Conservation (phyloP, 2,329 filamentous ascomycete species). For the Eutypella sp. region DNA sequence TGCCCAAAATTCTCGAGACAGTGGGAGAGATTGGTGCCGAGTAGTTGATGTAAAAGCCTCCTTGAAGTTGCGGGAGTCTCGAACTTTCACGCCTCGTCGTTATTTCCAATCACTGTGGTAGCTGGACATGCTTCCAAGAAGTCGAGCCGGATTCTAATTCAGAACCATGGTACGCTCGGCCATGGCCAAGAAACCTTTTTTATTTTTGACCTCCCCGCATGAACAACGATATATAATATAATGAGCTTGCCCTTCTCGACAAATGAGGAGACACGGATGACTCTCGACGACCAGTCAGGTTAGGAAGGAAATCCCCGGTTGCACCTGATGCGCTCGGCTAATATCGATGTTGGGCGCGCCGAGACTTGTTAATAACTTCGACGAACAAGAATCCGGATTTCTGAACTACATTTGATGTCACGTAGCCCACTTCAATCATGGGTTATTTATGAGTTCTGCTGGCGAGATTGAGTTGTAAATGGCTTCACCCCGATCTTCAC, state of each 20-base stretch:
- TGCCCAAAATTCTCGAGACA: no score
- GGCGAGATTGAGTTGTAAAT: constrained; percentile 5
- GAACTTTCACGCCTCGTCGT: no score
- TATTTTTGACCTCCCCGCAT: constrained; percentile 11
- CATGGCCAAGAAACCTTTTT: not conserved
- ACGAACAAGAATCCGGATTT: constrained; percentile 2
- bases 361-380: constrained; percentile 1
- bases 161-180: not conserved
- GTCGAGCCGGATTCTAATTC: not conserved
- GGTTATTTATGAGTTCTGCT: constrained; percentile 5
- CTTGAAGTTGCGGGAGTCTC: no score
- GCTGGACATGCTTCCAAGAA: no score
- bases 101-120: no score
- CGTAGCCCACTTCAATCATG: not conserved
- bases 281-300: constrained; percentile 12
- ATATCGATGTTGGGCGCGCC: constrained; percentile 9
- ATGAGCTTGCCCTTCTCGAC: constrained; percentile 6
- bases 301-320: constrained; percentile 6
- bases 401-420: constrained; percentile 9
- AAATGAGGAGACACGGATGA: constrained; percentile 7
- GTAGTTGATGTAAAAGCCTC: no score
- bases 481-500: not conserved
- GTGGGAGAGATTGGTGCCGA: no score
- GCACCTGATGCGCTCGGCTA: constrained; percentile 7
- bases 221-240: constrained; percentile 7